These are phyloP conservation scores for Eucalyptus regnans DNA, from an alignment of 345 rosid species.

Conservation along the genomic window DNA sequence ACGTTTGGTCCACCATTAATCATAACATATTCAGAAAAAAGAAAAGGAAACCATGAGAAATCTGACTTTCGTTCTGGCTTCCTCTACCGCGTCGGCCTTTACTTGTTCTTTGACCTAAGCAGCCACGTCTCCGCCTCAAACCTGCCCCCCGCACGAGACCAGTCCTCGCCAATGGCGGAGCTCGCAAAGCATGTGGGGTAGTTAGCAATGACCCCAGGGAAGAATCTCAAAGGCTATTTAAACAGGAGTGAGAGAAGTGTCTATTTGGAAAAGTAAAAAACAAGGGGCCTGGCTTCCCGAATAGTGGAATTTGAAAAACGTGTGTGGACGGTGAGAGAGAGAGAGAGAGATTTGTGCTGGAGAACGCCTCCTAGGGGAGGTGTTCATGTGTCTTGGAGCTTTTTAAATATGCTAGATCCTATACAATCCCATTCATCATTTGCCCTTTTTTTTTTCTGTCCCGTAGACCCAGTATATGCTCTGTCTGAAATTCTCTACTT, in stretches of 20 bases:
- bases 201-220: neutral
- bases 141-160: neutral
- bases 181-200: neutral
- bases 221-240: neutral
- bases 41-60: neutral
- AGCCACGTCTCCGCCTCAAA: neutral
- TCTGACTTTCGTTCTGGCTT: neutral
- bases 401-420: neutral
- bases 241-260: neutral
- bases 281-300: neutral
- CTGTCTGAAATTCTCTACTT: neutral
- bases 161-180: neutral
- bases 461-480: neutral
- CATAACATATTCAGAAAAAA: neutral
- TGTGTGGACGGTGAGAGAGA: slow-evolving; percentile 41
- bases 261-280: neutral
- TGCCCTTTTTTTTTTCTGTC: neutral
- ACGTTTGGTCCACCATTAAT: neutral
- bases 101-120: slow-evolving; percentile 25
- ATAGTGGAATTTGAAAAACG: slow-evolving; percentile 37
- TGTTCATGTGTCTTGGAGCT: neutral
- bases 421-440: neutral
- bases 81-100: slow-evolving; percentile 4
- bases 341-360: neutral
- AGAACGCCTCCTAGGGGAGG: neutral